Evolutionary conservation across 2,329 filamentous ascomycete genomes (phyloP), one percentile per base, ranked within the genome.

Genomic region (Fusarium albosuccineum): DNA sequence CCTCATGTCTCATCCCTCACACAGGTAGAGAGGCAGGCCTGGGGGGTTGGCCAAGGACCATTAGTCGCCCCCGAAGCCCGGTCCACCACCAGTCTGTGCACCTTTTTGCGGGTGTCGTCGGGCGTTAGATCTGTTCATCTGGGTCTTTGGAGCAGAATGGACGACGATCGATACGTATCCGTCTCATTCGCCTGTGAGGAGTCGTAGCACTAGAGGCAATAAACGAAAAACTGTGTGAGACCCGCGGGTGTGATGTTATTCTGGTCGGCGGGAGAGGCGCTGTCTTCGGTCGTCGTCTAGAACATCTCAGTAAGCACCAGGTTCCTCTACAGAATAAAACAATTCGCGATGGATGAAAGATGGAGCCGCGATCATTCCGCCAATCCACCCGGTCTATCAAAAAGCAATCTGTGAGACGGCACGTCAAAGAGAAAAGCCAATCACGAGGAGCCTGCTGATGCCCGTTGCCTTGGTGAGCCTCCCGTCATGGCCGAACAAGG

Each of bases 111-210:
- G 57, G 57, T 68, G 64, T 50, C 39, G 57, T 71, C 66, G 68
- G 70, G 64, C 44, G 58, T 66, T 60, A 64, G 66, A 68, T 73
- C 66, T 64, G 55, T 40, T 49, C 45, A 63, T 64, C 49, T 39
- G 51, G 44, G 34, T 49, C 39, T 45, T 49, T 50, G 60, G 57
- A 16, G 51, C 17, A 30, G 29, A 33, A 55, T 29, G 33, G 14
- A 14, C 30, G 30, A 26, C 40, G 40, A 54, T 54, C 51, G 6
- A 17, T 36, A 29, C 39, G 29, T 42, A 42, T 42, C n/a, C n/a
- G 39, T 42, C 50, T 29, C 27, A 17, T 37, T 29, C 45, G 30
- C 45, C 60, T 59, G 37, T 40, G 51, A 50, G 26, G 27, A 68
- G 44, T 49, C 44, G 41, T 50, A 10, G 44, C 33, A 45, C 41